Conservation (phyloP, 2,329 filamentous ascomycete species). For the Metarhizium brunneum region DNA sequence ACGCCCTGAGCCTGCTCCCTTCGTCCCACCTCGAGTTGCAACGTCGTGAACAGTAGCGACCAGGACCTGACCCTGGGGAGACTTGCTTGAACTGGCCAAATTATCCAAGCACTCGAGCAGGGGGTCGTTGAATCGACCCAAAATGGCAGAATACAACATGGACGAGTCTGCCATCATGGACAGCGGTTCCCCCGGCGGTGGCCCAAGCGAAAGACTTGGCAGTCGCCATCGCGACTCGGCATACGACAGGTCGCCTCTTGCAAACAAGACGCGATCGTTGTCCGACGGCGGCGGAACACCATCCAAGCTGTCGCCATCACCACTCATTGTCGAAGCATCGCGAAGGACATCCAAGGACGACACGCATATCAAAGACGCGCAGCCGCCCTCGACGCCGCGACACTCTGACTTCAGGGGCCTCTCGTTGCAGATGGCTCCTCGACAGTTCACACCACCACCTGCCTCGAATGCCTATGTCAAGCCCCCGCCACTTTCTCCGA, state of each 20-base stretch:
- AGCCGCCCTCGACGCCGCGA: constrained; percentile 60
- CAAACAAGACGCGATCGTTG: constrained; percentile 49
- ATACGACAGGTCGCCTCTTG: constrained; percentile 27
- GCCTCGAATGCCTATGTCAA: constrained; percentile 32
- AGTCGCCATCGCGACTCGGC: constrained; percentile 6
- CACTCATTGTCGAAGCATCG: constrained; percentile 44
- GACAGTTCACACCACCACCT: constrained; percentile 27
- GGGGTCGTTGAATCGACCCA: background rate
- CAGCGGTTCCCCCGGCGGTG: constrained; percentile 10
- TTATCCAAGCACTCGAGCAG: background rate
- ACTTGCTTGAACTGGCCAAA: background rate
- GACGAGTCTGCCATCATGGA: constrained; percentile 27
- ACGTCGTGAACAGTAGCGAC: background rate
- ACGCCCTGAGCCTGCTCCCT: background rate
- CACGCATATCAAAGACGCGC: constrained; percentile 38
- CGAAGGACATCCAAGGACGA: constrained; percentile 58
- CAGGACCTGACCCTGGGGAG: too few species aligned
- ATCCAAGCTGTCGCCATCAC: constrained; percentile 47
- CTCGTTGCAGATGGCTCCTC: constrained; percentile 25
- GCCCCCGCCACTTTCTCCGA: constrained; percentile 69
- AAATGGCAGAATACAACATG: constrained; percentile 5
- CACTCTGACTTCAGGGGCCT: constrained; percentile 58
- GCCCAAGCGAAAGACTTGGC: constrained; percentile 8
- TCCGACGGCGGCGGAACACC: constrained; percentile 54
- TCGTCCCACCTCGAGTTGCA: constrained; percentile 3